Conservation (phyloP, 2,329 filamentous ascomycete genomes). For the Furcasterigmium sp. region DNA sequence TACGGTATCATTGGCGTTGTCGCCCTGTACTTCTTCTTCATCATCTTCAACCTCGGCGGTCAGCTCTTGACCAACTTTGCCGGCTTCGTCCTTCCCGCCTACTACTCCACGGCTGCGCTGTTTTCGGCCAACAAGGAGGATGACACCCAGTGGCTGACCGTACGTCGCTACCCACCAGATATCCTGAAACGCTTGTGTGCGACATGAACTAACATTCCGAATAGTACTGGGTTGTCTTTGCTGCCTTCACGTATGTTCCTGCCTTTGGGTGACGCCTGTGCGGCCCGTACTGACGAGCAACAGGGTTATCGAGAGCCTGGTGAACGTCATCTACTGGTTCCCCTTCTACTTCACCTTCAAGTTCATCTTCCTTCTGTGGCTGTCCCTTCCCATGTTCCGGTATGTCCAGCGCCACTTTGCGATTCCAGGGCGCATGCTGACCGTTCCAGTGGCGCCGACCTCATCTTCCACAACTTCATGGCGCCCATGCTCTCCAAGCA, state of each 20-base stretch:
- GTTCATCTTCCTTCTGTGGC: constrained; percentile 95
- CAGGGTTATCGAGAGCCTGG: constrained; percentile 71
- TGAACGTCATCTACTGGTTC: constrained; percentile 90
- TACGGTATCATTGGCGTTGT: constrained; percentile 73
- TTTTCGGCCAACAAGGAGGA: constrained; percentile 68
- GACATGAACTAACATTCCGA: constrained; percentile 3
- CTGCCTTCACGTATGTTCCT: constrained; percentile 63
- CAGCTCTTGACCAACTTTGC: constrained; percentile 84
- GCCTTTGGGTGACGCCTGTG: constrained; percentile 4
- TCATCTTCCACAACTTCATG: constrained; percentile 95
- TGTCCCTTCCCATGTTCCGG: constrained; percentile 90
- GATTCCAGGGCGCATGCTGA: background rate
- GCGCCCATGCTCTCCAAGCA: constrained; percentile 88
- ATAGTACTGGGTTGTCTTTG: constrained; percentile 84
- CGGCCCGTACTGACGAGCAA: constrained; percentile 4
- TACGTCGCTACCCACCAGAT: constrained; percentile 33
- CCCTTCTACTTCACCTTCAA: constrained; percentile 99
- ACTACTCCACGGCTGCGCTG: constrained; percentile 76
- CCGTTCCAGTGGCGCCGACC: constrained; percentile 72
- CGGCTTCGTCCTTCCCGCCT: constrained; percentile 76
- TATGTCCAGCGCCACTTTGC: constrained; percentile 41
- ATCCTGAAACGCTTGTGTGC: constrained; percentile 5
- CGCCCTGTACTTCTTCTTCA: constrained; percentile 82
- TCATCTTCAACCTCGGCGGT: constrained; percentile 88
- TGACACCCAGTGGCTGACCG: constrained; percentile 76